phyloP scores from a whole-genome alignment of 805 yeast species.

The Tetrapisispora pingtungensis region DNA sequence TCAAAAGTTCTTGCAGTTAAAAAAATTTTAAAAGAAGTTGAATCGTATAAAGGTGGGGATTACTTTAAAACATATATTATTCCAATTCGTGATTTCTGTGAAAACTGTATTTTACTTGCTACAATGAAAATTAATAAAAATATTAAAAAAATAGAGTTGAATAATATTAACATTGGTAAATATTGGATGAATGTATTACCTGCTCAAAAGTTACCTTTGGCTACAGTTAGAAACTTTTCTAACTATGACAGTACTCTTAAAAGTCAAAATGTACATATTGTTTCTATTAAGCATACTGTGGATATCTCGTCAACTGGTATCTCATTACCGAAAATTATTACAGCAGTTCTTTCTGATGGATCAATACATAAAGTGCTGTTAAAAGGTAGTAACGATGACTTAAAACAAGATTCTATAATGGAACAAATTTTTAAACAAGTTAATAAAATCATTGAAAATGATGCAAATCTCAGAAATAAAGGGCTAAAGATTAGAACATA shows the following conservation, averaged over 20 bases:
- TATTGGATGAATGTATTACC: conserved; percentile 54
- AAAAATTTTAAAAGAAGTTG: conserved; percentile 35
- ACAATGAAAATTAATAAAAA: conserved; percentile 28
- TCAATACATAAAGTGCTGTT: conserved; percentile 46
- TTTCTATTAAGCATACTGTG: conserved; percentile 36
- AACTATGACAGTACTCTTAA: conserved; percentile 38
- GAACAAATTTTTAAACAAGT: conserved; percentile 91
- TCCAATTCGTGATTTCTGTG: conserved; percentile 43
- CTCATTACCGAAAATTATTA: conserved; percentile 76
- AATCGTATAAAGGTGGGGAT: conserved; percentile 14
- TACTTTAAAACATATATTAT: conserved; percentile 28
- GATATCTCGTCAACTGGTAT: conserved; percentile 72
- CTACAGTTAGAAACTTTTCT: conserved; percentile 43
- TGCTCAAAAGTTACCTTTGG: conserved; percentile 47
- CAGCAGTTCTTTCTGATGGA: conserved; percentile 50
- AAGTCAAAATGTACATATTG: conserved; percentile 37
- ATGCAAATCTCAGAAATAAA: conserved; percentile 48
- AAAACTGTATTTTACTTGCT: conserved; percentile 42
- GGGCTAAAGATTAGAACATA: conserved; percentile 65
- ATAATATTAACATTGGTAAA: conserved; percentile 33
- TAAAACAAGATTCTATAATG: conserved; percentile 95
- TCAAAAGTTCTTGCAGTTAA: conserved; percentile 46
- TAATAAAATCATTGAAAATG: conserved; percentile 48
- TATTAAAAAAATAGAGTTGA: conserved; percentile 18
- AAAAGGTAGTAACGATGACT: conserved; percentile 84